These are phyloP conservation scores for Plectosphaerella cucumerina DNA, from an alignment of 2,329 filamentous ascomycete genomes.

Conservation along the genomic window DNA sequence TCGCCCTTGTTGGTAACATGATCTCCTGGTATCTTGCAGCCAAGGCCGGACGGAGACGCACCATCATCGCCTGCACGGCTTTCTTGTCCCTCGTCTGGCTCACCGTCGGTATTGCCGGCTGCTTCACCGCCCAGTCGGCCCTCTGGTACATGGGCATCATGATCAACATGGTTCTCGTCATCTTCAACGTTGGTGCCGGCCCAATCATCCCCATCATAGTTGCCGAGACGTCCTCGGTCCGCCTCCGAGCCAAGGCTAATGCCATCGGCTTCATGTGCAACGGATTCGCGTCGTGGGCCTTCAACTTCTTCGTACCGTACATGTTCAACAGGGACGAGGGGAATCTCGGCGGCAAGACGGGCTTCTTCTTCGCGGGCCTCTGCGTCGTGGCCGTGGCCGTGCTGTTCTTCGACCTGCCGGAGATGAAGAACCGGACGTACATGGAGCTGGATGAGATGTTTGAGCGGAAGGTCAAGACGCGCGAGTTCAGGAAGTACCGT, in stretches of 20 bases:
- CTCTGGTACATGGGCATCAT: constrained; percentile 32
- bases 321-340: constrained; percentile 37
- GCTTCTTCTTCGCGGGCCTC: constrained; percentile 32
- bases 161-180: constrained; percentile 39
- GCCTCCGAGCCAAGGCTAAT: constrained; percentile 36
- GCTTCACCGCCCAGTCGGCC: constrained; percentile 29
- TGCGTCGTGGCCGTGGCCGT: constrained; percentile 27
- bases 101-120: constrained; percentile 42
- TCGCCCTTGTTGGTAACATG: constrained; percentile 38
- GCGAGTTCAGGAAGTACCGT: constrained; percentile 16
- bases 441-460: constrained; percentile 42
- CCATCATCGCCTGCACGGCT: constrained; percentile 28
- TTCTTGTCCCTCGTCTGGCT: constrained; percentile 33
- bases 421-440: constrained; percentile 44
- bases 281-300: constrained; percentile 32
- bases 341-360: constrained; percentile 34
- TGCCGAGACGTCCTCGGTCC: constrained; percentile 37
- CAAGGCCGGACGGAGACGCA: constrained; percentile 30
- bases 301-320: constrained; percentile 44
- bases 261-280: constrained; percentile 37
- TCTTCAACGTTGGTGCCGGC: constrained; percentile 37
- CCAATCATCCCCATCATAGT: constrained; percentile 35
- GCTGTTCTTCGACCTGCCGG: constrained; percentile 43
- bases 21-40: constrained; percentile 38
- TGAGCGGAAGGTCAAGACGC: constrained; percentile 18